phyloP scores from a whole-genome alignment of 768 basidiomycete genomes.

The Trametes villosa region DNA sequence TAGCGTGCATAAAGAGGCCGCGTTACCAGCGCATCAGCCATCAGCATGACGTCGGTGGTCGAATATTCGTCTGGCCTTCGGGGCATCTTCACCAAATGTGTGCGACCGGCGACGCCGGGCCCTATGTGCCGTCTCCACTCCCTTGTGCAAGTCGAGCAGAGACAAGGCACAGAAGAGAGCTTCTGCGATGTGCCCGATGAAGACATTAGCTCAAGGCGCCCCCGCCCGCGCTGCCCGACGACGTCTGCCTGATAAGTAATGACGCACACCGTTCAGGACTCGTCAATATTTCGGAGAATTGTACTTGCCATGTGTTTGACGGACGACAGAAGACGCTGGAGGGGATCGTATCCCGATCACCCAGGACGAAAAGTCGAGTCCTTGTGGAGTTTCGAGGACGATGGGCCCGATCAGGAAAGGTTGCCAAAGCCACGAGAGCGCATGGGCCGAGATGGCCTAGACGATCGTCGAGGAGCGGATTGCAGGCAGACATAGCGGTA shows the following conservation, averaged over 20 bases:
- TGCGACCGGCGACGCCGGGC: conserved; percentile 13
- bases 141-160: conserved; percentile 13
- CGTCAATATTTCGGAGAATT: conserved; percentile 11
- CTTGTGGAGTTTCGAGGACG: conserved; percentile 11
- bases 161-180: neutral
- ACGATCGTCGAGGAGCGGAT: conserved; percentile 7
- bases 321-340: neutral
- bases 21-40: conserved; percentile 4
- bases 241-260: too few species aligned
- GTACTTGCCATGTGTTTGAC: conserved; percentile 4
- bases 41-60: conserved; percentile 20
- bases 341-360: neutral
- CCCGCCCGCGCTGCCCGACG: neutral
- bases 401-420: conserved; percentile 19
- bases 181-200: conserved; percentile 7
- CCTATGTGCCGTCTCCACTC: conserved; percentile 11
- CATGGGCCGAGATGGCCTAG: neutral
- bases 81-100: neutral
- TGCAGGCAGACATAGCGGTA: conserved; percentile 14
- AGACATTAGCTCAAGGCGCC: neutral
- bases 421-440: neutral
- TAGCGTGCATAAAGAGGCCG: neutral
- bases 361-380: neutral
- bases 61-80: neutral
- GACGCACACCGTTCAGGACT: conserved; percentile 1